These are phyloP conservation scores for Quercus phellos DNA, from an alignment of 331 rosid species.

Conservation along the genomic window DNA sequence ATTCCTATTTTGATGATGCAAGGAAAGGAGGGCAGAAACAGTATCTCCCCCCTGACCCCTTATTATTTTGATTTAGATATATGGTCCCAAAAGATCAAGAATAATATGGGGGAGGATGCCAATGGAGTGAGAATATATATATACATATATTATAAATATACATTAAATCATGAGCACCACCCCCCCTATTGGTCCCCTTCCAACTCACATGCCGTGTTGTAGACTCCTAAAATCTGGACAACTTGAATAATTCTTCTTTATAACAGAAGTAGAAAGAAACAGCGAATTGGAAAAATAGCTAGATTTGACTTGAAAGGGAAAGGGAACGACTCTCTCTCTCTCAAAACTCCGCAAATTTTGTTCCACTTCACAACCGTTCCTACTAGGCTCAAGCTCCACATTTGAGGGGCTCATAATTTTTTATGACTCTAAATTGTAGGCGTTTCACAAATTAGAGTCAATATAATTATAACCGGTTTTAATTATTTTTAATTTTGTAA, in stretches of 20 bases:
- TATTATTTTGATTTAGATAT: not conserved
- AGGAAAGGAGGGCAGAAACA: too few species aligned
- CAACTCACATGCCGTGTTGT: constrained; percentile 40
- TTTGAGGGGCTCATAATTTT: not conserved
- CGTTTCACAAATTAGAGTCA: not conserved
- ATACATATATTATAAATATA: constrained; percentile 3
- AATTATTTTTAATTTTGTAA: too few species aligned
- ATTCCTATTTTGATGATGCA: too few species aligned
- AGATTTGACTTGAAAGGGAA: not conserved
- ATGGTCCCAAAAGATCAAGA: constrained; percentile 18
- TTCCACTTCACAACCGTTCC: too few species aligned
- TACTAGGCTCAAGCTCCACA: too few species aligned
- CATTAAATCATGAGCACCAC: constrained; percentile 27
- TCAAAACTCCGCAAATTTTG: too few species aligned
- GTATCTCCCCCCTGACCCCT: not conserved
- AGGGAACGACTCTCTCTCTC: too few species aligned
- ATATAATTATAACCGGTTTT: not conserved
- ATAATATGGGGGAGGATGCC: constrained; percentile 9
- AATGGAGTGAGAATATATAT: constrained; percentile 2
- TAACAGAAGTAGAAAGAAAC: constrained; percentile 9
- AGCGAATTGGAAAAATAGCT: not conserved
- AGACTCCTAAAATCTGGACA: constrained; percentile 13
- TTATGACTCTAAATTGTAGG: not conserved
- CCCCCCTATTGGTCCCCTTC: constrained; percentile 51
- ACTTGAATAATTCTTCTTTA: constrained; percentile 15